Evolutionary conservation across 371 early-diverging fungal species (phyloP), one percentile per base, ranked within the genome.

Genomic region (Quaeritorhiza haematococci): DNA sequence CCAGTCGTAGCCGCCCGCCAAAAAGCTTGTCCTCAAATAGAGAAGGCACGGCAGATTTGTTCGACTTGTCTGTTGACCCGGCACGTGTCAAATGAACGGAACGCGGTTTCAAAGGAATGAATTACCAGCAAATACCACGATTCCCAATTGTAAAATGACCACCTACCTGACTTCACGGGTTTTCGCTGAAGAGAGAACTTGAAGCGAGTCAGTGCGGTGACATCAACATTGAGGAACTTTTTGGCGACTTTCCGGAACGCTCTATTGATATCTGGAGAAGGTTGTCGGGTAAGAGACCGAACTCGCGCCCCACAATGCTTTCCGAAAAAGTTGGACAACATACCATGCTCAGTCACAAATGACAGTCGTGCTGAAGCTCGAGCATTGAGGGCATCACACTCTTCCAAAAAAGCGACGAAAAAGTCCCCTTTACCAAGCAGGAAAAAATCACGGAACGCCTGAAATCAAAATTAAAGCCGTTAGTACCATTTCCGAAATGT

Each of bases 361-460:
- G 71, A 61, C 10, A 79, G 58, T 35, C 81, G 65, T 51, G 69
- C 62, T 21, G 64, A 61, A 8, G 67, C 63, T 24, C 30, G 33
- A 23, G 24, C 19, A 13, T 73, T 64, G 61, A 86, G 70, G 19
- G 58, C 61, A 0, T 72, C 71, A 55, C 82, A 76, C n/a, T 75
- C 83, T 4, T 80, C 77, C 42, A 89, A 75, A 30, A 87, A 74
- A 21, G 75, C 72, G 3, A 75, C 59, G n/a, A 80, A 78, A 53
- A 85, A 78, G 46, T 87, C 87, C 8, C 89, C 89, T 61, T 84
- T 74, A 32, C 82, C 84, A 10, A 87, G 69, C 21, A 88, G 58
- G 59, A 84, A 87, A 46, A 83, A 78, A 33, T 83, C 73, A 55
- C 79, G 72, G 59, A 87, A 87, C 0, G 84, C 79, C 48, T 71